These are phyloP conservation scores for Nicotiana undulata DNA, from an alignment of 257 asterid genomes.

Conservation along the genomic window DNA sequence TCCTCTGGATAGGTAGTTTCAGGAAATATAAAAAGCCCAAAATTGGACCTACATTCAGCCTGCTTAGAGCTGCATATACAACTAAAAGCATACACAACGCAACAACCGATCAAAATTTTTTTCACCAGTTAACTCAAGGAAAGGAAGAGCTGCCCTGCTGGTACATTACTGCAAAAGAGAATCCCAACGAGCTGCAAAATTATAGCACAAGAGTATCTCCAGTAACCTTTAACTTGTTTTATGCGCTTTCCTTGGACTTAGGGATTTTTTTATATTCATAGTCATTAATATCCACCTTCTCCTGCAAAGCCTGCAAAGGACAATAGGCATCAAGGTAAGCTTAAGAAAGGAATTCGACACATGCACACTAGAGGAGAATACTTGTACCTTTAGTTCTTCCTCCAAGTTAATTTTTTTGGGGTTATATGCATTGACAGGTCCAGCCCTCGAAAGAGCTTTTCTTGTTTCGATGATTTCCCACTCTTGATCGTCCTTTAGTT, in stretches of 20 bases:
- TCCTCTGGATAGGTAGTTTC: background rate
- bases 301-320: slow-evolving; percentile 57
- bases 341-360: background rate
- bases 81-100: background rate
- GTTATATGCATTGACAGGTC: slow-evolving; percentile 70
- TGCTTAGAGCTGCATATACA: background rate
- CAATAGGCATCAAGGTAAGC: background rate
- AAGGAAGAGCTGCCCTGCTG: background rate
- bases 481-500: slow-evolving; percentile 80
- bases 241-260: slow-evolving; percentile 44
- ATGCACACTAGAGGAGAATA: slow-evolving; percentile 2
- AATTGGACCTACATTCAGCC: background rate
- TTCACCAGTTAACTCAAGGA: background rate
- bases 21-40: background rate
- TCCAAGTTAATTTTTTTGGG: slow-evolving; percentile 72
- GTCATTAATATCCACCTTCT: slow-evolving; percentile 64
- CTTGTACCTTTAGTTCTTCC: slow-evolving; percentile 76
- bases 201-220: background rate
- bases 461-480: slow-evolving; percentile 90
- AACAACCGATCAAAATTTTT: background rate
- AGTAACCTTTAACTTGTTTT: slow-evolving; percentile 19
- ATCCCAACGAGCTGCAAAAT: slow-evolving; percentile 4
- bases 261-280: slow-evolving; percentile 91
- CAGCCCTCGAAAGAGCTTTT: slow-evolving; percentile 76
- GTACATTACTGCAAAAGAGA: background rate